These are phyloP conservation scores for Capsicum rhomboideum DNA, from an alignment of 257 asterid genomes.

Conservation along the genomic window DNA sequence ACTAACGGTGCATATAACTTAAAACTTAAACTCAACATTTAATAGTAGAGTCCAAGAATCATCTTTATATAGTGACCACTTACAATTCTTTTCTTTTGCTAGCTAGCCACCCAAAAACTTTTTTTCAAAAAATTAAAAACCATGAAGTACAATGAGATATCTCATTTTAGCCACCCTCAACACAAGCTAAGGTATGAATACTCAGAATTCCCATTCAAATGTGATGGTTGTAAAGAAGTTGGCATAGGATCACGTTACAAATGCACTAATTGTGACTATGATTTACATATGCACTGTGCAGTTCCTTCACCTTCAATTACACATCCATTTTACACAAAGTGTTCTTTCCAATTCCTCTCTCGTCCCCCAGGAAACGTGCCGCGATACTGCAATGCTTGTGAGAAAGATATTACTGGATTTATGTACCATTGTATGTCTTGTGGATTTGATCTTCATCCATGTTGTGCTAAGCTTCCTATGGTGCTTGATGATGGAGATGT, in stretches of 20 bases:
- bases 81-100: not conserved
- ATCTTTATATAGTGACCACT: slow-evolving; percentile 1
- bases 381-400: slow-evolving; percentile 92
- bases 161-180: slow-evolving; percentile 76
- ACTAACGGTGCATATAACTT: not conserved
- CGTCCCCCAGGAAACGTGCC: slow-evolving; percentile 62
- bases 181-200: slow-evolving; percentile 66
- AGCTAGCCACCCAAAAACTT: not conserved
- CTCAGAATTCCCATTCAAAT: slow-evolving; percentile 76
- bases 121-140: not conserved
- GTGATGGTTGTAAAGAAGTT: slow-evolving; percentile 94
- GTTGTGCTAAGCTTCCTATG: slow-evolving; percentile 97
- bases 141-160: slow-evolving; percentile 73
- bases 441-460: slow-evolving; percentile 93
- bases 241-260: slow-evolving; percentile 83
- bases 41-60: not conserved
- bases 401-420: slow-evolving; percentile 79
- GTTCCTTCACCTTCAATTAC: slow-evolving; percentile 45
- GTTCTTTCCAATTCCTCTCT: slow-evolving; percentile 70
- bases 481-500: slow-evolving; percentile 68
- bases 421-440: slow-evolving; percentile 79
- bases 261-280: slow-evolving; percentile 67
- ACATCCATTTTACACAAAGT: slow-evolving; percentile 80
- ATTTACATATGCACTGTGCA: slow-evolving; percentile 86
- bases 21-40: not conserved